A percentile compares a stretch with the other conserved stretches of the same genome.
phyloP scores from a whole-genome alignment of 768 basidiomycete species.

The Pleurotus tuoliensis region DNA sequence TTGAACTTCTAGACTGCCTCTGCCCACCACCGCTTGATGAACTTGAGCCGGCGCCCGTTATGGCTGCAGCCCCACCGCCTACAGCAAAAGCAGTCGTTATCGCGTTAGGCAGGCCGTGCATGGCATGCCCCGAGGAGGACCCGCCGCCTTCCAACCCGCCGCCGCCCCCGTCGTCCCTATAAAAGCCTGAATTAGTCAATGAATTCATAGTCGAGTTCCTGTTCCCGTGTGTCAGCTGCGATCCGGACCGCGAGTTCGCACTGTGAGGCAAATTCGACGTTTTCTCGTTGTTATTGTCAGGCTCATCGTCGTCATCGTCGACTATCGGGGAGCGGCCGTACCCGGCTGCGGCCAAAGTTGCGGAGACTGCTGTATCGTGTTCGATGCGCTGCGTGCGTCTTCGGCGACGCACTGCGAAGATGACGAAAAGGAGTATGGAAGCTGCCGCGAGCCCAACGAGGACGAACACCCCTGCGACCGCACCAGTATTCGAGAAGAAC shows the following conservation, averaged over 20 bases:
- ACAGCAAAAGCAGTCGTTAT: too few species aligned
- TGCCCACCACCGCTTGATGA: not conserved
- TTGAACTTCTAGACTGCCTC: conserved; percentile 21
- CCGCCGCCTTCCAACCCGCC: conserved; percentile 18
- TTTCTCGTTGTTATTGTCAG: conserved; percentile 3
- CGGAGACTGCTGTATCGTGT: conserved; percentile 68
- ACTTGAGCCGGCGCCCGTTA: too few species aligned
- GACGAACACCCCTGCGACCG: conserved; percentile 88
- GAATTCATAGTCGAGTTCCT: conserved; percentile 15
- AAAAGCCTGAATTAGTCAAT: too few species aligned
- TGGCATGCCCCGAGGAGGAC: conserved; percentile 31
- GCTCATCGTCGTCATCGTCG: conserved; percentile 53
- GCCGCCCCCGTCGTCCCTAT: too few species aligned
- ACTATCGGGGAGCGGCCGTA: conserved; percentile 64
- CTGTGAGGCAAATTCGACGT: conserved; percentile 5
- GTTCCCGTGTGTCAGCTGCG: conserved; percentile 9
- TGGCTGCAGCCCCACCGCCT: too few species aligned
- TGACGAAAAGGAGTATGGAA: conserved; percentile 62
- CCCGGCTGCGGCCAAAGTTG: conserved; percentile 67
- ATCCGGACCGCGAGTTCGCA: conserved; percentile 15
- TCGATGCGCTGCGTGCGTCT: conserved; percentile 59
- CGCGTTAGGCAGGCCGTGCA: not conserved
- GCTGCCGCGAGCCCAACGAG: conserved; percentile 80
- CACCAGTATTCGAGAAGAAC: conserved; percentile 87
- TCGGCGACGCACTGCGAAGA: conserved; percentile 68